phyloP scores from a whole-genome alignment of 2,329 filamentous ascomycete species.

The Thielaviopsis populi region DNA sequence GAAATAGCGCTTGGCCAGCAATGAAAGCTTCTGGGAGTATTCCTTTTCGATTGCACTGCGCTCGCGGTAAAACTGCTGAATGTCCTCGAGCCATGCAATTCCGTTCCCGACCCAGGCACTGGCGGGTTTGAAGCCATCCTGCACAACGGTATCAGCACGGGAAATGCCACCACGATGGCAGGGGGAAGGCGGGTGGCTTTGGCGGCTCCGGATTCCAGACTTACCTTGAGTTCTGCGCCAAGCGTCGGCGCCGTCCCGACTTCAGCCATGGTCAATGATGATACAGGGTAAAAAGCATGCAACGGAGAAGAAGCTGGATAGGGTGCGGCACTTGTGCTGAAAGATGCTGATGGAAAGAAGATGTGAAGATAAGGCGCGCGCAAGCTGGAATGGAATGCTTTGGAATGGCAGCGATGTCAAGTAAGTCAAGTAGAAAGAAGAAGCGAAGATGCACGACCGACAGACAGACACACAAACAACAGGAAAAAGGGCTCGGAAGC shows the following conservation, averaged over 20 bases:
- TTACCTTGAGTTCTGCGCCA: constrained; percentile 84
- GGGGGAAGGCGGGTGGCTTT: too few species aligned
- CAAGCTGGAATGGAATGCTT: not conserved
- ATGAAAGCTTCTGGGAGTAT: constrained; percentile 75
- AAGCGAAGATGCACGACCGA: not conserved
- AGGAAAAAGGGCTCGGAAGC: constrained; percentile 12
- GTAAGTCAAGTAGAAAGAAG: constrained; percentile 1
- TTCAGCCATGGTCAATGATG: constrained; percentile 41
- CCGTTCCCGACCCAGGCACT: constrained; percentile 83
- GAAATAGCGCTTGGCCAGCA: constrained; percentile 87
- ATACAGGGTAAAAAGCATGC: constrained; percentile 12
- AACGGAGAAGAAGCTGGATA: not conserved
- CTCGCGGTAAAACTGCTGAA: constrained; percentile 95
- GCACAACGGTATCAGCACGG: constrained; percentile 14
- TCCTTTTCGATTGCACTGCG: constrained; percentile 91
- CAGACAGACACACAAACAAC: constrained; percentile 6
- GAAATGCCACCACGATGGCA: not conserved
- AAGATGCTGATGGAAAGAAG: not conserved
- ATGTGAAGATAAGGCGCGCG: not conserved
- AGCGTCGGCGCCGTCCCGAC: constrained; percentile 76
- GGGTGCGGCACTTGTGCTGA: constrained; percentile 19
- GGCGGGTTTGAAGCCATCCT: constrained; percentile 95
- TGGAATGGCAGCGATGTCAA: not conserved
- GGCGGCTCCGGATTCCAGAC: constrained; percentile 19
- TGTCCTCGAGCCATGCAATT: constrained; percentile 89